These are phyloP conservation scores for Suillus sp. DNA, from an alignment of 768 basidiomycete genomes.

Conservation along the genomic window DNA sequence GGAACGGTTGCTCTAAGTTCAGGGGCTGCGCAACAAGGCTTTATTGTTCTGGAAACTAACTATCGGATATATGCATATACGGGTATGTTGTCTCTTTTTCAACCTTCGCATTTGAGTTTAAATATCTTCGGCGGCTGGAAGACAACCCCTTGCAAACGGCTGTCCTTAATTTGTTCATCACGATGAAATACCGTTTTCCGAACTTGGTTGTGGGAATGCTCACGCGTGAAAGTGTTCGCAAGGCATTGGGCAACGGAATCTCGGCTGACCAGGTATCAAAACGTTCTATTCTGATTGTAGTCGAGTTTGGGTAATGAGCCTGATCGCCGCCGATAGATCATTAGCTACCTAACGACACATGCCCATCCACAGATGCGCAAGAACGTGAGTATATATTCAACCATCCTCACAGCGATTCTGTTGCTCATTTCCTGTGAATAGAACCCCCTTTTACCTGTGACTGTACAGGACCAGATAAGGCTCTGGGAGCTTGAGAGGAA, in stretches of 20 bases:
- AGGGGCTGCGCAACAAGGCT: conserved; percentile 74
- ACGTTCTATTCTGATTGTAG: conserved; percentile 27
- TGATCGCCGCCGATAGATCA: conserved; percentile 62
- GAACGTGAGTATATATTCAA: conserved; percentile 56
- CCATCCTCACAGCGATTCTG: background rate
- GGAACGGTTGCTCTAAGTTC: conserved; percentile 39
- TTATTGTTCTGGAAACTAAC: conserved; percentile 97
- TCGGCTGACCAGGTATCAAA: conserved; percentile 84
- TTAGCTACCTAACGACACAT: conserved; percentile 90
- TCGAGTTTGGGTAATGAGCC: conserved; percentile 17
- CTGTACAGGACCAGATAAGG: conserved; percentile 97
- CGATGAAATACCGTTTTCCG: conserved; percentile 91
- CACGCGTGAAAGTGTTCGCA: conserved; percentile 93
- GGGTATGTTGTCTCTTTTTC: conserved; percentile 47
- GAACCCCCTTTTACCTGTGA: conserved; percentile 94
- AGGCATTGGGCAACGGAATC: conserved; percentile 92
- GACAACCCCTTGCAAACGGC: conserved; percentile 97
- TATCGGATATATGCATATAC: conserved; percentile 99
- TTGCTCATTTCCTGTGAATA: conserved; percentile 35
- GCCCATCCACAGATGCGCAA: conserved; percentile 98
- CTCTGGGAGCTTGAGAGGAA: conserved; percentile 97
- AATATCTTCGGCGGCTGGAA: conserved; percentile 35
- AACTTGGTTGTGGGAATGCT: conserved; percentile 96
- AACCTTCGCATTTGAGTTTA: conserved; percentile 18
- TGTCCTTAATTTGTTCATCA: conserved; percentile 91